phyloP scores from a whole-genome alignment of 2,329 filamentous ascomycete species.

The Fusarium nygamai region DNA sequence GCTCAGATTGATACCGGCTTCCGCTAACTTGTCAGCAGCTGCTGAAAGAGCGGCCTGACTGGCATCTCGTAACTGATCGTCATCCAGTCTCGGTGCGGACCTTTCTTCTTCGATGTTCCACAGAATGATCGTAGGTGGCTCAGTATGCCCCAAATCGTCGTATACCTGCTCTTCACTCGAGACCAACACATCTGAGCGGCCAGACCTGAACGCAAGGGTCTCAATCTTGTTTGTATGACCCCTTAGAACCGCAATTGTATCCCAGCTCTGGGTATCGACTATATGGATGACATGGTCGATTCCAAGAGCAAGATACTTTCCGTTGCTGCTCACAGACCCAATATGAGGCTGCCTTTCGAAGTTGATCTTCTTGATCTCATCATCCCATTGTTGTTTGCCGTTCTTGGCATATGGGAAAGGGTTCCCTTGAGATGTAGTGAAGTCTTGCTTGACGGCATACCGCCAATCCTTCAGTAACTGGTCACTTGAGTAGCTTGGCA shows the following conservation, averaged over 20 bases:
- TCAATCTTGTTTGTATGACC: slow-evolving; percentile 5
- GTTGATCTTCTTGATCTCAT: not conserved
- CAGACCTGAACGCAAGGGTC: not conserved
- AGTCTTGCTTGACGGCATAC: slow-evolving; percentile 15
- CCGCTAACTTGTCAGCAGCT: not conserved
- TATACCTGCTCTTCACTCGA: not conserved
- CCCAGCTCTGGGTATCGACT: slow-evolving; percentile 6
- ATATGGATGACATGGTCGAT: slow-evolving; percentile 6
- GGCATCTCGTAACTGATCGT: not conserved
- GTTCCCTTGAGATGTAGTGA: not conserved
- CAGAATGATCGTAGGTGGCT: slow-evolving; percentile 1
- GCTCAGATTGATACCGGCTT: not conserved
- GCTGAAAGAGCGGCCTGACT: not conserved
- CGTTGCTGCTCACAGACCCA: not conserved
- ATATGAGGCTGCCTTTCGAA: not conserved
- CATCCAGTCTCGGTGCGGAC: not conserved
- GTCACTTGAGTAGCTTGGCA: slow-evolving; percentile 12
- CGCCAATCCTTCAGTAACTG: slow-evolving; percentile 20
- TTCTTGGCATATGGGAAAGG: slow-evolving; percentile 6
- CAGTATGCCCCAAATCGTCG: not conserved
- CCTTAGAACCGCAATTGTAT: not conserved
- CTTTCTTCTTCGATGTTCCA: slow-evolving; percentile 13
- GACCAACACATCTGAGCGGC: not conserved
- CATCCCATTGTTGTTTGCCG: slow-evolving; percentile 13
- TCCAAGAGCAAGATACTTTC: not conserved